Evolutionary conservation across 345 rosid genomes (phyloP), one percentile per base, ranked within the genome.

Genomic region (Pugionium dolabratum): DNA sequence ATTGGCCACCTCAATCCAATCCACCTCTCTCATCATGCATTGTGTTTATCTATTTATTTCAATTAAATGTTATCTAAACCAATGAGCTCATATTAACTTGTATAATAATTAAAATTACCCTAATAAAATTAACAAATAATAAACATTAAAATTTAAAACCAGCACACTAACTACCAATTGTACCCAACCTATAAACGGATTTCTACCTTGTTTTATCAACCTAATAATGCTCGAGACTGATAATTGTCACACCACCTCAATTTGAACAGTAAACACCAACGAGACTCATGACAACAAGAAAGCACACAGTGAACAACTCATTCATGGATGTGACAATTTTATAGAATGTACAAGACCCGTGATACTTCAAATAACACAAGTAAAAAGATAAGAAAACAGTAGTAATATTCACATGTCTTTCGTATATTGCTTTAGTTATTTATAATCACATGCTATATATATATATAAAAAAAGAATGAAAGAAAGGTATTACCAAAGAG

Each of bases 401-500:
- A 18, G 18, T 18, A 53, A 11, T 46, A 46, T 46, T 71, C 64
- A 48, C 70, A 57, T 58, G 71, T 7, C 61, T 57, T 56, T 34
- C 57, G 55, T 49, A 64, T 64, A 57, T 1, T 18, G 18, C 18
- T 18, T 18, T 18, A 18, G 18, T 18, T 18, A 18, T 18, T 18
- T 18, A 18, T 18, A 18, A 18, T 18, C 18, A 18, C 18, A 18
- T 18, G 18, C 18, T 18, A 18, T 18, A 18, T n/a, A n/a, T n/a
- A n/a, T n/a, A n/a, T 18, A 18, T 18, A 18, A 18, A 18, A 18
- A 18, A 35, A 51, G 4, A 40, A 40, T 40, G 49, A 26, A 42
- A 72, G 34, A 44, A 43, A 53, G 55, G 7, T 43, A 7, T 71
- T 93, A 93, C 99, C 90, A 73, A 67, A 47, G 81, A 75, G 66